phyloP scores from a whole-genome alignment of 208 protist species.

The Trichomonas tenax region DNA sequence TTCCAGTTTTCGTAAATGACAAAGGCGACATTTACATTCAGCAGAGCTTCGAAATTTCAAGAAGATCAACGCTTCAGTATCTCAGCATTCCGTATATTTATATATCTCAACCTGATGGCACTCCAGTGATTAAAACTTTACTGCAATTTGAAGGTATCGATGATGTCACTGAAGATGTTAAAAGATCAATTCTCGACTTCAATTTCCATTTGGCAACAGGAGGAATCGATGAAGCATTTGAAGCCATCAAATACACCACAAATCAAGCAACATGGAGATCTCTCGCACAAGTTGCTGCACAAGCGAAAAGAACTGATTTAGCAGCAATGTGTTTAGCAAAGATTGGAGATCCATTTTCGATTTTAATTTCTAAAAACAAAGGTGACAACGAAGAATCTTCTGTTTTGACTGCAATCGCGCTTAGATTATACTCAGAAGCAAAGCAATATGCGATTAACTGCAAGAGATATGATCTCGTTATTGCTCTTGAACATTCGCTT shows the following conservation, averaged over 20 bases:
- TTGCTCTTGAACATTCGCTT: background rate
- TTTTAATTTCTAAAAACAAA: background rate
- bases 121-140: background rate
- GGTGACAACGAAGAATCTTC: background rate
- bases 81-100: background rate
- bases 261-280: conserved; percentile 1
- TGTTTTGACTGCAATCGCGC: background rate
- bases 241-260: background rate
- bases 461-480: background rate
- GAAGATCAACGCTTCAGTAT: background rate
- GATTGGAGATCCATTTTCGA: background rate
- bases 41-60: background rate
- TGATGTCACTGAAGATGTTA: background rate
- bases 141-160: conserved; percentile 12
- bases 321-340: background rate
- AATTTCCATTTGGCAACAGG: background rate
- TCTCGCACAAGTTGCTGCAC: background rate
- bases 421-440: background rate
- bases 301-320: background rate
- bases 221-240: background rate
- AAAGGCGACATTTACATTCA: background rate
- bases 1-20: background rate
- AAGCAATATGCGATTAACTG: background rate
- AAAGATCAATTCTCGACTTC: background rate
- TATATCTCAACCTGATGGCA: background rate